These are phyloP conservation scores for Parathielavia hyrcaniae DNA, from an alignment of 495 filamentous ascomycete genomes.

Conservation along the genomic window DNA sequence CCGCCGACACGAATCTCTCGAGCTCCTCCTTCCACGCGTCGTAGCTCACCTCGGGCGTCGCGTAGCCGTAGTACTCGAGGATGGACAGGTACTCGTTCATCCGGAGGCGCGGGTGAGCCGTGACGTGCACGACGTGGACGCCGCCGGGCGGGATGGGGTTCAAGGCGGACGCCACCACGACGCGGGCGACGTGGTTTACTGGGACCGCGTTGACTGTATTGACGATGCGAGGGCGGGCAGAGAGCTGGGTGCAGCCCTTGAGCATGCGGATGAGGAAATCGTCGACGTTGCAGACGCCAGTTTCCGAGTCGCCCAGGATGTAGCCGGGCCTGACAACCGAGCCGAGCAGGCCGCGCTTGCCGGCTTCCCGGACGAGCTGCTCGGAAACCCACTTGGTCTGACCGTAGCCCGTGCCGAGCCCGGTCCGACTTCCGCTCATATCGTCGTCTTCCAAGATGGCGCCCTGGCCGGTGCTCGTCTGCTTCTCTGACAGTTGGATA, in stretches of 20 bases:
- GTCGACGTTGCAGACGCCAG: conserved; percentile 74
- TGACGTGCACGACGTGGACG: conserved; percentile 56
- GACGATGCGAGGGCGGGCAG: conserved; percentile 62
- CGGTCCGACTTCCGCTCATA: conserved; percentile 42
- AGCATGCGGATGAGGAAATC: conserved; percentile 88
- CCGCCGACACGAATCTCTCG: conserved; percentile 57
- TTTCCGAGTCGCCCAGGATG: conserved; percentile 65
- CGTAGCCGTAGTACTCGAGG: conserved; percentile 71
- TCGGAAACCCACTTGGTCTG: conserved; percentile 73
- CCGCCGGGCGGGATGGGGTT: conserved; percentile 49
- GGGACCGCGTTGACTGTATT: conserved; percentile 93
- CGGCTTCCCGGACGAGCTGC: conserved; percentile 74
- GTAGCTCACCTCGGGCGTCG: conserved; percentile 64
- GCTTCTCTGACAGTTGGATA: conserved; percentile 60
- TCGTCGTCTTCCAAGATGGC: conserved; percentile 45
- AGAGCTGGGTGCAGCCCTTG: conserved; percentile 83
- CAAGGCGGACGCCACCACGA: conserved; percentile 68
- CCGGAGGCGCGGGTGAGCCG: conserved; percentile 69
- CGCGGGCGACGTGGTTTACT: conserved; percentile 72
- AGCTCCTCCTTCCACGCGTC: conserved; percentile 47
- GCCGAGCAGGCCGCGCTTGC: conserved; percentile 66
- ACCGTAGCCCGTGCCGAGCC: conserved; percentile 71
- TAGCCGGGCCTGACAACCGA: conserved; percentile 82
- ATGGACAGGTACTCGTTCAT: conserved; percentile 71
- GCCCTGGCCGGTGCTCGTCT: conserved; percentile 41